A percentile compares a stretch with the other conserved stretches of the same genome.
Conservation (phyloP, 768 basidiomycete genomes). For the Leccinellum luteum region DNA sequence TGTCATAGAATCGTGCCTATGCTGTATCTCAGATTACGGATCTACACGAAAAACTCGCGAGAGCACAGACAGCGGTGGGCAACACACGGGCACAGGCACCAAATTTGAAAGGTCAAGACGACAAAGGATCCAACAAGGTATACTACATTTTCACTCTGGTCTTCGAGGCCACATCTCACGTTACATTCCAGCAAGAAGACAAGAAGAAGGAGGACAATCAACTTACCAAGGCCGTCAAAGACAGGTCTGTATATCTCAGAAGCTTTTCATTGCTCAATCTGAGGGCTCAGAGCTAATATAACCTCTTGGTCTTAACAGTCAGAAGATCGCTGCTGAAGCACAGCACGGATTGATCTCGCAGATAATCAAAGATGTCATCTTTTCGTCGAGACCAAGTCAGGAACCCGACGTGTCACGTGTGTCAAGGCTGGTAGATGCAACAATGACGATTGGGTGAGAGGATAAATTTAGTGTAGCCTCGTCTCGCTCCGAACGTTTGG, state of each 20-base stretch:
- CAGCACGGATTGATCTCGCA: slow-evolving; percentile 94
- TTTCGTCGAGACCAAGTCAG: slow-evolving; percentile 51
- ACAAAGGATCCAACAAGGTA: slow-evolving; percentile 44
- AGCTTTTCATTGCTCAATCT: neutral
- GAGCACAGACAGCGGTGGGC: slow-evolving; percentile 57
- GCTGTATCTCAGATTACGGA: slow-evolving; percentile 89
- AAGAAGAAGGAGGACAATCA: slow-evolving; percentile 89
- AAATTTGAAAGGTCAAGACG: slow-evolving; percentile 49
- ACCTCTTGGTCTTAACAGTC: slow-evolving; percentile 42
- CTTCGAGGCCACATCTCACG: no score
- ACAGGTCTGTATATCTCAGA: slow-evolving; percentile 54
- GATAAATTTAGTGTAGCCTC: neutral
- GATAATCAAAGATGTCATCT: slow-evolving; percentile 89
- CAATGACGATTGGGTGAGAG: slow-evolving; percentile 30
- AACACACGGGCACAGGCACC: slow-evolving; percentile 60
- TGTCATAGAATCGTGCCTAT: slow-evolving; percentile 82
- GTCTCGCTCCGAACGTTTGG: neutral
- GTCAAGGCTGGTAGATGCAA: slow-evolving; percentile 35
- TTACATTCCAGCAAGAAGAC: slow-evolving; percentile 43
- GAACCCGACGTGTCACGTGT: slow-evolving; percentile 23
- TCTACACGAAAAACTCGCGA: slow-evolving; percentile 83
- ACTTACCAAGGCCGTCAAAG: slow-evolving; percentile 85
- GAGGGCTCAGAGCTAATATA: neutral
- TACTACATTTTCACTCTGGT: neutral
- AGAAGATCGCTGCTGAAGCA: slow-evolving; percentile 85